Evolutionary conservation across 805 yeast genomes (phyloP).

Genomic region (Lipomyces yamanashiensis): DNA sequence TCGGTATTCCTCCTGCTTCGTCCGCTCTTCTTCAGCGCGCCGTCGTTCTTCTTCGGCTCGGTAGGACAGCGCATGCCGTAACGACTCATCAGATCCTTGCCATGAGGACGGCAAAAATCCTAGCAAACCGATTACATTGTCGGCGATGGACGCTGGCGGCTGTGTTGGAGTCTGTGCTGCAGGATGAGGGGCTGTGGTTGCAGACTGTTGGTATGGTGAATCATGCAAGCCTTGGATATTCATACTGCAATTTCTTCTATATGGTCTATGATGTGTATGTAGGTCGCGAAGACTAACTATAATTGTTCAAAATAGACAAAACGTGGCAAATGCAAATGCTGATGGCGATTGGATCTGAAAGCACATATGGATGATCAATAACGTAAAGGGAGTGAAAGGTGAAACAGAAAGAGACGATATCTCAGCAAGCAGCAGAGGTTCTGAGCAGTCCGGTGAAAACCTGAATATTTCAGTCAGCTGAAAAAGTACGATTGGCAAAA

Average conservation of each 20-base stretch:
- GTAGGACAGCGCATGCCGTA: constrained; percentile 34
- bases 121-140: constrained; percentile 15
- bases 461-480: too few species aligned
- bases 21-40: constrained; percentile 68
- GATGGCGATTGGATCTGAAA: constrained; percentile 2
- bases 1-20: constrained; percentile 72
- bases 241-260: constrained; percentile 1
- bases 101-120: constrained; percentile 31
- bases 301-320: neutral
- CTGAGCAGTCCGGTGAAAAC: too few species aligned
- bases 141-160: constrained; percentile 1
- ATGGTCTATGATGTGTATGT: neutral
- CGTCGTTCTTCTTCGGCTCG: constrained; percentile 38
- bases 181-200: constrained; percentile 7
- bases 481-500: too few species aligned
- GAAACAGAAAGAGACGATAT: neutral
- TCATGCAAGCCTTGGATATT: constrained; percentile 19
- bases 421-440: neutral
- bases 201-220: constrained; percentile 1
- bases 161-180: constrained; percentile 11
- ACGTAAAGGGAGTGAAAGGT: neutral
- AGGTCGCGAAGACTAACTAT: neutral
- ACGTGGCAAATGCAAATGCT: constrained; percentile 2
- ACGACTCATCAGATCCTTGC: constrained; percentile 36
- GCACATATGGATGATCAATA: constrained; percentile 16